Evolutionary conservation across 1,284 basidiomycete species (phyloP).

Genomic region (Xerocomus amazonicus): DNA sequence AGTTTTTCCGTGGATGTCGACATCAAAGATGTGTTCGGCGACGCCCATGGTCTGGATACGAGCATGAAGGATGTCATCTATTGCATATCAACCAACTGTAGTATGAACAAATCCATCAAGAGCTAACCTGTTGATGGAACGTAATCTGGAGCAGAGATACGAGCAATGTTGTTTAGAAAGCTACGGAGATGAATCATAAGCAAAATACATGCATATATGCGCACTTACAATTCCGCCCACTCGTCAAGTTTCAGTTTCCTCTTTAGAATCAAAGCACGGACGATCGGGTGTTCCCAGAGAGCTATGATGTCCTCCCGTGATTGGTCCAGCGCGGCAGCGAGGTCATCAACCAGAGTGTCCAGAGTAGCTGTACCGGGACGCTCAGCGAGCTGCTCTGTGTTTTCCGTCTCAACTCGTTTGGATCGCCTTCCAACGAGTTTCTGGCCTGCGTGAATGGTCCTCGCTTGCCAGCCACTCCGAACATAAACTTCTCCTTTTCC

Average conservation of each 20-base stretch:
- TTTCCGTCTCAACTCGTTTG: constrained; percentile 19
- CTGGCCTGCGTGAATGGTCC: constrained; percentile 50
- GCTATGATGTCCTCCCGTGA: constrained; percentile 60
- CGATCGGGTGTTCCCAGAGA: constrained; percentile 67
- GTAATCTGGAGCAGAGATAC: constrained; percentile 64
- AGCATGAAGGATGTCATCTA: constrained; percentile 80
- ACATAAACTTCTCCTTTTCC: constrained; percentile 71
- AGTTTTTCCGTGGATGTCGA: constrained; percentile 68
- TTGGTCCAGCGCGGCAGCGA: constrained; percentile 53
- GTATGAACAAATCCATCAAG: not conserved
- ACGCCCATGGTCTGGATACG: constrained; percentile 84
- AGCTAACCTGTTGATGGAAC: constrained; percentile 64
- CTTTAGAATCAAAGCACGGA: constrained; percentile 61
- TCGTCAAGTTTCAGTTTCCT: constrained; percentile 75
- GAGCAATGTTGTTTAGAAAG: constrained; percentile 67
- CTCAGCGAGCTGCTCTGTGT: constrained; percentile 12
- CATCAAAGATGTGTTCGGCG: constrained; percentile 70
- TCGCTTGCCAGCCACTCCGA: constrained; percentile 74
- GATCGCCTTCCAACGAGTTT: constrained; percentile 28
- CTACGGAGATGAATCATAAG: constrained; percentile 36
- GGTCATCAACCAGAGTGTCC: constrained; percentile 57
- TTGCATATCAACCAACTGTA: constrained; percentile 1
- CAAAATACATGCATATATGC: constrained; percentile 21
- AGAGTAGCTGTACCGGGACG: constrained; percentile 30
- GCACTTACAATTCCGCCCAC: constrained; percentile 76